A percentile compares a stretch with the other conserved stretches of the same genome.
phyloP scores from a whole-genome alignment of 306 rosid species.

The Cicer pinnatifidum region DNA sequence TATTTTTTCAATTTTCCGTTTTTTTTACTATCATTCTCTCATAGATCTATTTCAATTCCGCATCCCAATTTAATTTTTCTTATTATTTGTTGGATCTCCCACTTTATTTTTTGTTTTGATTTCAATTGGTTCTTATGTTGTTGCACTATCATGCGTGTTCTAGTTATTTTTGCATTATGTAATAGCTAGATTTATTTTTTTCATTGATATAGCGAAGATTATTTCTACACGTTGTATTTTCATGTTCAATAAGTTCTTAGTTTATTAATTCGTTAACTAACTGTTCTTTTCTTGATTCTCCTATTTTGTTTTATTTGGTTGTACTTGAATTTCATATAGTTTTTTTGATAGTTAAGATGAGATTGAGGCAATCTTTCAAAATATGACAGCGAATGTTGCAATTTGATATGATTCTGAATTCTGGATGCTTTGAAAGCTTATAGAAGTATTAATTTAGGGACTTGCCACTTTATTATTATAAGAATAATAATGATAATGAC shows the following conservation, averaged over 20 bases:
- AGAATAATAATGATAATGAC: not conserved
- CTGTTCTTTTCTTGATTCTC: not conserved
- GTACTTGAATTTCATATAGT: not conserved
- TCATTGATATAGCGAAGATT: not conserved
- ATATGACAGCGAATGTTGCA: not conserved
- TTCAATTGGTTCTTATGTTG: not conserved
- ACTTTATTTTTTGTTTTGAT: not conserved
- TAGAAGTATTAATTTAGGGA: not conserved
- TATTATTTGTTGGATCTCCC: conserved; percentile 16
- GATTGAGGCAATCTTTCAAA: not conserved
- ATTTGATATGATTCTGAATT: not conserved
- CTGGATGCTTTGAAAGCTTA: not conserved
- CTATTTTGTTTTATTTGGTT: conserved; percentile 7
- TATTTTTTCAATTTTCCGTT: not conserved
- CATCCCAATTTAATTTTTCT: not conserved
- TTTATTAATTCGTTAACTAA: not conserved
- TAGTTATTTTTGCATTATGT: not conserved
- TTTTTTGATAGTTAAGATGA: not conserved
- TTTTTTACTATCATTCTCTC: not conserved
- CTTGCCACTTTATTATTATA: not conserved
- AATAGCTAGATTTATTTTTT: not conserved
- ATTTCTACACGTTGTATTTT: not conserved
- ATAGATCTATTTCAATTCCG: conserved; percentile 28
- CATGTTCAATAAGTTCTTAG: not conserved
- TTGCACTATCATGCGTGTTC: not conserved